These are phyloP conservation scores for Coriaria nepalensis DNA, from an alignment of 306 rosid genomes.

Conservation along the genomic window DNA sequence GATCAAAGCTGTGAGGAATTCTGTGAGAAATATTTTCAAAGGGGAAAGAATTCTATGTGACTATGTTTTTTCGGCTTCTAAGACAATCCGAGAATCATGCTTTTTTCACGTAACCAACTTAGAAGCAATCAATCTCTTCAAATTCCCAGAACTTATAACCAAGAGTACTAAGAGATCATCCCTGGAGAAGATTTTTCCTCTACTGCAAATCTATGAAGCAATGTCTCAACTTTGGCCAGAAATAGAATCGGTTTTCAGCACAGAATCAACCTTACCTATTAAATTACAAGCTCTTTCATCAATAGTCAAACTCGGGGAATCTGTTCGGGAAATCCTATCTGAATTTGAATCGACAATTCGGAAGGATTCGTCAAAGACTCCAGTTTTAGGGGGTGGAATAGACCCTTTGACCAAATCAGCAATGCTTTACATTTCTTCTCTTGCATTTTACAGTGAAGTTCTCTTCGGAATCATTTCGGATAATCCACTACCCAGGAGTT, in stretches of 20 bases:
- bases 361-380: conserved; percentile 24
- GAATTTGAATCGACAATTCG: conserved; percentile 26
- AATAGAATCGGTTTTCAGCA: conserved; percentile 23
- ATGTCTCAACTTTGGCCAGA: conserved; percentile 29
- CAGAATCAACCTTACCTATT: conserved; percentile 21
- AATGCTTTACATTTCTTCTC: conserved; percentile 24
- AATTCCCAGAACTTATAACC: conserved; percentile 28
- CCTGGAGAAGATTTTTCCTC: conserved; percentile 22
- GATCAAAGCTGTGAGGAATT: conserved; percentile 21
- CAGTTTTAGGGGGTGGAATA: conserved; percentile 24
- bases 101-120: conserved; percentile 29
- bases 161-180: conserved; percentile 19
- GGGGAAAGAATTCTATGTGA: conserved; percentile 39
- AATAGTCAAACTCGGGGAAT: conserved; percentile 20
- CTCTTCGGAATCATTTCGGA: conserved; percentile 25
- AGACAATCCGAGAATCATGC: conserved; percentile 27
- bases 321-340: conserved; percentile 19
- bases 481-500: conserved; percentile 16
- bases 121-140: conserved; percentile 28
- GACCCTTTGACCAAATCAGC: conserved; percentile 33
- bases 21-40: conserved; percentile 26
- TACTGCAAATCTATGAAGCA: conserved; percentile 27
- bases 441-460: conserved; percentile 19
- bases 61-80: conserved; percentile 33
- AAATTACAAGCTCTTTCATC: conserved; percentile 27